Evolutionary conservation across 1,139 yeast genomes (phyloP), one percentile per base, ranked within the genome.

Genomic region (Kluyveromyces sp.): DNA sequence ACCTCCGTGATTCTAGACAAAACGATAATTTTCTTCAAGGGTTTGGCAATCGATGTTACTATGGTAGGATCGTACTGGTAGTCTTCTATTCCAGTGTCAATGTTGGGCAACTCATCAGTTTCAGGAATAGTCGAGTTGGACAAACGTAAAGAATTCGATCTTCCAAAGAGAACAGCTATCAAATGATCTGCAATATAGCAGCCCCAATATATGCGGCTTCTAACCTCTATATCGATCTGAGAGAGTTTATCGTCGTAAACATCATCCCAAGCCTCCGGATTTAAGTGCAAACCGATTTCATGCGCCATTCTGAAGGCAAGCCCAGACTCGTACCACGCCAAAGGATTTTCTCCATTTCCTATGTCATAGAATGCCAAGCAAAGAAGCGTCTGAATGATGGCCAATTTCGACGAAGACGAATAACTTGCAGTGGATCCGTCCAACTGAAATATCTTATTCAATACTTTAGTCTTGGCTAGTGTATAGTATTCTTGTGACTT

Each of bases 161-260:
- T 60, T 2, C 83, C 83, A 43, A 77, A 61, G 13, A 77, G 60
- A 41, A 77, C 62, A 51, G 79, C 69, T 30, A 77, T 73, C 51
- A 77, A 72, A 53, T 77, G 80, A 54, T 78, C 83, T 12, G 80
- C 80, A 53, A 77, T 66, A 51, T 74, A 78, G 41, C 78, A 70
- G 2, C 83, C 83, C 83, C 83, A 78, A 55, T 74, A 78, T 11
- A 78, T 74, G 49, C 83, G 61, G 44, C 77, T 70, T 53, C 80
- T 65, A 40, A 78, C 78, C 36, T 74, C 75, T 17, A 73, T 70
- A 54, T 75, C 79, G 28, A 57, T 45, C 16, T 53, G 55, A 3
- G 62, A 53, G 32, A 57, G 44, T 34, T 55, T 57, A 39, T 58
- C 61, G 25, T 54, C 61, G 43, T 57, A 55, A 20, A 56, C 60